Evolutionary conservation across 2,329 filamentous ascomycete species (phyloP).

Genomic region (Colletotrichum falcatum): DNA sequence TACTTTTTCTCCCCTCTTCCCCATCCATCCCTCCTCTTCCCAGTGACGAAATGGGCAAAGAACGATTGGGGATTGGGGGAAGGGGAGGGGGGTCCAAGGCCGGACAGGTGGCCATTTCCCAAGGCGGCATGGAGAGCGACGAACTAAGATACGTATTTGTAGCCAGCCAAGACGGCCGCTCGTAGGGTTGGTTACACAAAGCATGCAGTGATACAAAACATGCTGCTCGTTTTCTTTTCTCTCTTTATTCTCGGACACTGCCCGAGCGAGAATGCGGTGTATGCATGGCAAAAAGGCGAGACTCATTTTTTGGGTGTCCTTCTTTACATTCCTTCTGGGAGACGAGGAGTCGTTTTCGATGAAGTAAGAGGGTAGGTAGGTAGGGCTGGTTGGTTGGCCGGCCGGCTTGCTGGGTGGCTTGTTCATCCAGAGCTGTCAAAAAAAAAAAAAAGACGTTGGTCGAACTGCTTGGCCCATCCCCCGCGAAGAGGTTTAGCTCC

Average conservation of each 20-base stretch:
- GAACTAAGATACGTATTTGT: not conserved
- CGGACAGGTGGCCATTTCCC: not conserved
- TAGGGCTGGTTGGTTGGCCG: not conserved
- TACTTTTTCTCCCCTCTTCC: not conserved
- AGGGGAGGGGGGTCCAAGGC: not conserved
- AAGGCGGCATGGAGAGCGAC: constrained; percentile 1
- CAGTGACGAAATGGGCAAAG: not conserved
- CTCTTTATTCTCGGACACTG: not conserved
- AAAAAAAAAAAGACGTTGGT: too few relatives aligned
- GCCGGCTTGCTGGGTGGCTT: not conserved
- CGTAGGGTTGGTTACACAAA: not conserved
- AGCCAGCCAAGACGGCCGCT: not conserved
- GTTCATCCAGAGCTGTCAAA: not conserved
- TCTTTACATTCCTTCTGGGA: not conserved
- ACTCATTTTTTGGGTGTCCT: not conserved
- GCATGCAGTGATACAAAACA: not conserved
- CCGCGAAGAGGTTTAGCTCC: not conserved
- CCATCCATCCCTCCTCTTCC: too few relatives aligned
- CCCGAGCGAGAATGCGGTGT: not conserved
- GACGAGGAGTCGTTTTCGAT: not conserved
- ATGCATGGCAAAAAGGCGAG: not conserved
- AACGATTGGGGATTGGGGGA: not conserved
- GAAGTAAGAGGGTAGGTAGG: not conserved
- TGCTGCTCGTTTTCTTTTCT: not conserved
- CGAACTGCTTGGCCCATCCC: not conserved